Conservation (phyloP, 495 filamentous ascomycete species). For the Cladorrhinum samala region DNA sequence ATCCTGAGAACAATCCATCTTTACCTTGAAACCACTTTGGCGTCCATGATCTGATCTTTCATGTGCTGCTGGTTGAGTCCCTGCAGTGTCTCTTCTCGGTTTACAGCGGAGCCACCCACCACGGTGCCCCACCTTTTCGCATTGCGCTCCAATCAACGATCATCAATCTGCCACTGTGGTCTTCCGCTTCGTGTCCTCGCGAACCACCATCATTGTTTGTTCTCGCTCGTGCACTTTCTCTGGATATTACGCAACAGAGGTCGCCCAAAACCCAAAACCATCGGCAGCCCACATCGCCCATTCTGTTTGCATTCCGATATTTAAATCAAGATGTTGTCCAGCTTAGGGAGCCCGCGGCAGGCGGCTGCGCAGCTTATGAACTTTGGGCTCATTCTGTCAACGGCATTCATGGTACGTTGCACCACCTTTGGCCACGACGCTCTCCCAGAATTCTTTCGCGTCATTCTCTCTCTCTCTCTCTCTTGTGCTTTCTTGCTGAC, state of each 20-base stretch:
- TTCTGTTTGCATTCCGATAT: not conserved
- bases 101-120: not conserved
- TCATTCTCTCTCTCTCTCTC: not conserved
- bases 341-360: constrained; percentile 71
- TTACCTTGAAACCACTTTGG: no score
- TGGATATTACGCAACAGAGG: no score
- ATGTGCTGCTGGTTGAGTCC: no score
- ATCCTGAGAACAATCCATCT: no score
- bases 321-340: constrained; percentile 59
- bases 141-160: constrained; percentile 18
- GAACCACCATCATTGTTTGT: not conserved
- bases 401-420: constrained; percentile 73
- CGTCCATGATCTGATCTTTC: no score
- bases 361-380: constrained; percentile 86
- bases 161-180: constrained; percentile 20
- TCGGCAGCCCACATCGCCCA: not conserved
- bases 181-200: not conserved
- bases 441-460: not conserved
- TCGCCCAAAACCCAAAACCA: no score
- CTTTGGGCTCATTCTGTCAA: constrained; percentile 89
- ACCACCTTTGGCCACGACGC: not conserved
- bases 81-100: no score
- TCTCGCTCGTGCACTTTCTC: not conserved
- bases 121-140: constrained; percentile 1
- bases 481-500: not conserved